These are phyloP conservation scores for Astragalus glycyphyllos DNA, from an alignment of 306 rosid genomes.

Conservation along the genomic window DNA sequence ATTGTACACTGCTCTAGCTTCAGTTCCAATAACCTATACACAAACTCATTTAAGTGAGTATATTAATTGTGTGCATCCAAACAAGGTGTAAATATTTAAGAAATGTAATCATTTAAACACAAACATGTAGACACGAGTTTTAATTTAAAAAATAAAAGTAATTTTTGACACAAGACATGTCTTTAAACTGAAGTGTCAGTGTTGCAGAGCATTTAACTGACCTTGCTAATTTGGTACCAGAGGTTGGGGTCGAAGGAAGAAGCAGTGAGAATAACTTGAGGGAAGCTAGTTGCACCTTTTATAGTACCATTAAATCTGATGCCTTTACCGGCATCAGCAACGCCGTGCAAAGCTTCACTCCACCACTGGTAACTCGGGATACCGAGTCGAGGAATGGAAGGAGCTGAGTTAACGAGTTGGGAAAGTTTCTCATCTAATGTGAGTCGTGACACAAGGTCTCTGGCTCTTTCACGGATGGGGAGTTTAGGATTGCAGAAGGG, in stretches of 20 bases:
- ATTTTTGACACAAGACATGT: too few species aligned
- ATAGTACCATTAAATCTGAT: slow-evolving; percentile 57
- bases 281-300: slow-evolving; percentile 75
- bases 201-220: not conserved
- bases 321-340: slow-evolving; percentile 61
- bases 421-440: slow-evolving; percentile 87
- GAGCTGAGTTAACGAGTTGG: slow-evolving; percentile 85
- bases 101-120: too few species aligned
- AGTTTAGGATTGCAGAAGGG: slow-evolving; percentile 70
- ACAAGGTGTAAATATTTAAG: too few species aligned
- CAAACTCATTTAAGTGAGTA: not conserved
- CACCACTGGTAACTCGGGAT: slow-evolving; percentile 90
- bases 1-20: slow-evolving; percentile 82
- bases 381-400: slow-evolving; percentile 84
- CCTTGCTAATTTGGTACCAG: slow-evolving; percentile 87
- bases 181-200: too few species aligned
- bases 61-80: too few species aligned
- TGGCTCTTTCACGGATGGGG: slow-evolving; percentile 51
- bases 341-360: slow-evolving; percentile 90
- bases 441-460: slow-evolving; percentile 82
- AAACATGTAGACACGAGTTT: too few species aligned
- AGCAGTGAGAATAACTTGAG: slow-evolving; percentile 93
- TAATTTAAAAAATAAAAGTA: too few species aligned
- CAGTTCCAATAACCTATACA: slow-evolving; percentile 69
- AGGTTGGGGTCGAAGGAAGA: slow-evolving; percentile 76